Evolutionary conservation across 2,329 filamentous ascomycete species (phyloP), one percentile per base, ranked within the genome.

Genomic region (Neobulgaria alba): DNA sequence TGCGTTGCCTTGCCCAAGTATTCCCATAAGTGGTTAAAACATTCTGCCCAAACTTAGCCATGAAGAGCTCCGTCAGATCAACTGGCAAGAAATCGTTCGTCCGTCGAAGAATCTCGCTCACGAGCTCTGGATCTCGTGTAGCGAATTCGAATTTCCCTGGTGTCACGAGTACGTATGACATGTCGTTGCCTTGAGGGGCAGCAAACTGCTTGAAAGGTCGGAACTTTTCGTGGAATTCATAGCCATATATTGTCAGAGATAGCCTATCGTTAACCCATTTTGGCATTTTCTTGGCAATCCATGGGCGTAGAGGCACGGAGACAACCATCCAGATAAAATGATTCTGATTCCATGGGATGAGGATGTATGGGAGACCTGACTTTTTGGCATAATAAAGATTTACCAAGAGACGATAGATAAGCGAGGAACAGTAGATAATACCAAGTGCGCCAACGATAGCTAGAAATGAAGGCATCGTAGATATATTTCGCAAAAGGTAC

Each of bases 1-100:
- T 63, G 5, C 66, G 59, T 39, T 69, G 65, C 17, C 64, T 59
- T 12, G 58, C 43, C 66, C 66, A 68, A 23, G 61, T 54, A 35
- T 57, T 45, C 19, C 58, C 56, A 49, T 57, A 29, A 39, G 57
- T 57, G 2, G 55, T 59, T 10, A 59, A 49, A n/a, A 61, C 35
- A 38, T 58, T 62, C 1, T 52, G 47, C n/a, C 59, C 59, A 46
- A 59, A 61, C 21, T 59, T 42, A 10, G 48, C 52, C 15, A 59
- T 40, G 21, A 21, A 43, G 41, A 43, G 43, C 33, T 10, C 33
- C n/a, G 31, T 31, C 15, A 40, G 23, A 14, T 40, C 37, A 17
- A 38, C 19, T 20, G 26, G 33, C 10, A 31, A 15, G 26, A 46
- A 46, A 15, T 43, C 43, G 40, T 21, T 46, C 10, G 41, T 18